phyloP scores from a whole-genome alignment of 139 green algal species.

The Chlamydomonas sp. region DNA sequence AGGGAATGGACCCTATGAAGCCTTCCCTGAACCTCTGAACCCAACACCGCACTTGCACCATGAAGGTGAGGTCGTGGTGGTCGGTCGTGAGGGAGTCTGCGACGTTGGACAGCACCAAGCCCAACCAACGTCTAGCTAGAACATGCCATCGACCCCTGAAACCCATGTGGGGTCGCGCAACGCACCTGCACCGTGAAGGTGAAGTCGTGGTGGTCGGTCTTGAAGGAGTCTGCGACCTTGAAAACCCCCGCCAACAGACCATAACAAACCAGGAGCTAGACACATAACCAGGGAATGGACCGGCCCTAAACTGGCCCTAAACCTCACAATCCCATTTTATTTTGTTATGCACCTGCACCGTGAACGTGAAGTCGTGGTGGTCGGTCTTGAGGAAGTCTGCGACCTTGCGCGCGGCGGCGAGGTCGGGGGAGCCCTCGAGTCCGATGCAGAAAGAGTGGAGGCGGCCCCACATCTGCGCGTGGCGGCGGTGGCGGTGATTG shows the following conservation, averaged over 20 bases:
- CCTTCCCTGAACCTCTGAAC: no score
- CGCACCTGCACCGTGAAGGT: background rate
- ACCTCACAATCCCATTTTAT: no score
- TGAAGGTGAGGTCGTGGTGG: conserved; percentile 97
- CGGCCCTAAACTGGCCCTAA: no score
- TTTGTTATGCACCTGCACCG: conserved; percentile 62
- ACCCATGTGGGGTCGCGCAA: no score
- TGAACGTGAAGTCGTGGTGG: conserved; percentile 97
- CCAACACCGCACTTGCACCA: conserved; percentile 48
- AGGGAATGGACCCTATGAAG: no score
- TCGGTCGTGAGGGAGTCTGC: conserved; percentile 85
- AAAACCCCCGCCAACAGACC: no score
- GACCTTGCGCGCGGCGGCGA: conserved; percentile 81
- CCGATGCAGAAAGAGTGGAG: conserved; percentile 90
- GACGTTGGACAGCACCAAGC: conserved; percentile 91
- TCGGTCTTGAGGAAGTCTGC: conserved; percentile 85
- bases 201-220: conserved; percentile 40
- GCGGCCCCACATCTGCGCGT: conserved; percentile 35
- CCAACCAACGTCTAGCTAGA: no score
- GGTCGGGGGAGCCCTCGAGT: conserved; percentile 83
- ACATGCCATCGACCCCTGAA: no score
- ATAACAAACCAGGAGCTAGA: no score
- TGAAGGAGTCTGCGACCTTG: conserved; percentile 85
- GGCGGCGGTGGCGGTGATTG: background rate
- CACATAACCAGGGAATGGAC: no score